Evolutionary conservation across 2,329 filamentous ascomycete genomes (phyloP).

Genomic region (Xylaria hypoxylon): DNA sequence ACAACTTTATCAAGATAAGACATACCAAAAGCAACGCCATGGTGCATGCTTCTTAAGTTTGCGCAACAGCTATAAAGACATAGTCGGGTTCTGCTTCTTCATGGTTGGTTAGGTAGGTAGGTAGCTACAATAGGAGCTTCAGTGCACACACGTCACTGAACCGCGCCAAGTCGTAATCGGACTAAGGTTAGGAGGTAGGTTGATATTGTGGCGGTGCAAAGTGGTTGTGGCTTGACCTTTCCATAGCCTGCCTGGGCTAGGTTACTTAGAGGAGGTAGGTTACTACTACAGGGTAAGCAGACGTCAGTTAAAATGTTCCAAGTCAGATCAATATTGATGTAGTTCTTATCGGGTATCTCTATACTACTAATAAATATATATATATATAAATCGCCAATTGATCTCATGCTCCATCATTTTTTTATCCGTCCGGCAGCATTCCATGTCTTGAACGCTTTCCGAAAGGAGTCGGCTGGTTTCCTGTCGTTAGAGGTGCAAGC

Average conservation of each 20-base stretch:
- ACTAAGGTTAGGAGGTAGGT: slow-evolving; percentile 24
- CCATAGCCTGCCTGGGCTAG: too few relatives aligned
- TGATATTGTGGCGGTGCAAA: slow-evolving; percentile 23
- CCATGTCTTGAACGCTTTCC: slow-evolving; percentile 46
- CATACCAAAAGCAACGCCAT: slow-evolving; percentile 53
- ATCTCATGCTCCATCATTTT: background rate
- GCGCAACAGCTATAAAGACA: slow-evolving; percentile 41
- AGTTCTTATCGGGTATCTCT: slow-evolving; percentile 11
- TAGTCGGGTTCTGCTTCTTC: slow-evolving; percentile 33
- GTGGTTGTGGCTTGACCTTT: slow-evolving; percentile 5
- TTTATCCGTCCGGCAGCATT: slow-evolving; percentile 12
- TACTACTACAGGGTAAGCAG: too few relatives aligned
- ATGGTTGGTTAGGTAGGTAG: too few relatives aligned
- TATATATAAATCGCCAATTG: background rate
- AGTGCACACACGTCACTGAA: slow-evolving; percentile 46
- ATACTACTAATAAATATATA: slow-evolving; percentile 7
- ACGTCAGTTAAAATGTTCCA: too few relatives aligned
- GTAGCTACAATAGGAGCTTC: slow-evolving; percentile 26
- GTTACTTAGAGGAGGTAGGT: too few relatives aligned
- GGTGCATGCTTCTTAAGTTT: slow-evolving; percentile 38
- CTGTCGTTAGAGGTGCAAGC: slow-evolving; percentile 16
- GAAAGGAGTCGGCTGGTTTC: slow-evolving; percentile 38
- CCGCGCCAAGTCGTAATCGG: slow-evolving; percentile 17
- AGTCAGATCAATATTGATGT: background rate
- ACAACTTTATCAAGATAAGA: background rate